Evolutionary conservation across 208 protist genomes (phyloP), one percentile per base, ranked within the genome.

Genomic region (Acanthamoeba culbertsoni): DNA sequence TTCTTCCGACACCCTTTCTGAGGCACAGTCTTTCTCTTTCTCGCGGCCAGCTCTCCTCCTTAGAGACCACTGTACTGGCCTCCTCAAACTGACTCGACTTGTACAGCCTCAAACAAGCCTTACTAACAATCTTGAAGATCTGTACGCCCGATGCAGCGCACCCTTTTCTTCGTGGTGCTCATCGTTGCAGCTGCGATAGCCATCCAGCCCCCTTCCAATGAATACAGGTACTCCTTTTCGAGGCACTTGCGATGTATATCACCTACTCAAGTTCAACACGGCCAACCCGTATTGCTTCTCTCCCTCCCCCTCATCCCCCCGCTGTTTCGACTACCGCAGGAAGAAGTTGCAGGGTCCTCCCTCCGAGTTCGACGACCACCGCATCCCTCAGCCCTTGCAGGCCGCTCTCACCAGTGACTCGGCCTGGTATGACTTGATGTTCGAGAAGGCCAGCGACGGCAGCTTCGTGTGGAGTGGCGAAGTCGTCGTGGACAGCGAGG

Each of bases 301-400:
- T n/a, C n/a, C n/a, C n/a, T n/a, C n/a, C n/a, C n/a, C n/a, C n/a
- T n/a, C n/a, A n/a, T n/a, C n/a, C n/a, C n/a, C n/a, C n/a, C n/a
- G n/a, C n/a, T n/a, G n/a, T n/a, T n/a, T n/a, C n/a, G 51, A 68
- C 59, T 8, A 7, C 20, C 6, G 20, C 77, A 53, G 77, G 46
- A 53, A 59, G 77, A 53, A 86, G 77, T 46, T 86, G 77, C 46
- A 53, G 23, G 77, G 77, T 28, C 77, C 77, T 20, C 45, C 77
- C 28, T 37, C 46, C 77, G 77, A 86, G 77, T 86, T 86, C 23
- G 77, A 5, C 10, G 28, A 53, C 31, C 48, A 86, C 35, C 7
- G 6, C 2, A 43, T 86, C 31, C 77, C 77, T 0, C 23, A 62
- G 46, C 77, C 77, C 48, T 18, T 23, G 46, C 12, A 43, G 10